phyloP scores from a whole-genome alignment of 2,329 filamentous ascomycete species.

The Penicillium sp. region DNA sequence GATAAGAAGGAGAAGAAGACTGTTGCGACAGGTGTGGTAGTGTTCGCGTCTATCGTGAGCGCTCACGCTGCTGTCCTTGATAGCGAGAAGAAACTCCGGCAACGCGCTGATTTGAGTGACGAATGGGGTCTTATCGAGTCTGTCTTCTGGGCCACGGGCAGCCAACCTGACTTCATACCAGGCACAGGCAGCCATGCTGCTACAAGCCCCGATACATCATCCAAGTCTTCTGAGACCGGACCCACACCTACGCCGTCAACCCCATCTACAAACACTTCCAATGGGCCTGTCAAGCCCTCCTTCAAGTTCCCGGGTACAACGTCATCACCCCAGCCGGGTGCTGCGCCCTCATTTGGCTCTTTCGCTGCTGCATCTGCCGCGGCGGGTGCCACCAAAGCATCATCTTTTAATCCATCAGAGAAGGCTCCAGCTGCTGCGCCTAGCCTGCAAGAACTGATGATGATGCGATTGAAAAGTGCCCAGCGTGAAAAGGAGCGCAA shows the following conservation, averaged over 20 bases:
- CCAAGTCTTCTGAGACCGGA: conserved; percentile 22
- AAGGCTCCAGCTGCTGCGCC: conserved; percentile 33
- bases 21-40: conserved; percentile 52
- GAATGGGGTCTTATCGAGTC: conserved; percentile 52
- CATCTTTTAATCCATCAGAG: conserved; percentile 24
- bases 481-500: conserved; percentile 52
- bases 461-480: conserved; percentile 56
- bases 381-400: conserved; percentile 27
- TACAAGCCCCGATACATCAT: conserved; percentile 10
- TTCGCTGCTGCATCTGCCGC: conserved; percentile 37
- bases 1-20: conserved; percentile 51
- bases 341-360: conserved; percentile 43
- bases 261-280: conserved; percentile 6
- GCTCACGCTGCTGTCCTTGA: conserved; percentile 56
- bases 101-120: conserved; percentile 25
- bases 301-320: conserved; percentile 39
- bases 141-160: conserved; percentile 53
- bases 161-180: conserved; percentile 48
- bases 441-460: conserved; percentile 48
- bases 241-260: not conserved
- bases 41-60: conserved; percentile 56
- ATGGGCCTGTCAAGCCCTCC: conserved; percentile 20
- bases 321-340: conserved; percentile 27
- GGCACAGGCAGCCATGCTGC: conserved; percentile 9
- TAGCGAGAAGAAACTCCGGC: conserved; percentile 37